Percentiles rank a stretch among this genome's conserved stretches.
Conservation (phyloP, 495 filamentous ascomycete genomes). For the Letharia lupina region DNA sequence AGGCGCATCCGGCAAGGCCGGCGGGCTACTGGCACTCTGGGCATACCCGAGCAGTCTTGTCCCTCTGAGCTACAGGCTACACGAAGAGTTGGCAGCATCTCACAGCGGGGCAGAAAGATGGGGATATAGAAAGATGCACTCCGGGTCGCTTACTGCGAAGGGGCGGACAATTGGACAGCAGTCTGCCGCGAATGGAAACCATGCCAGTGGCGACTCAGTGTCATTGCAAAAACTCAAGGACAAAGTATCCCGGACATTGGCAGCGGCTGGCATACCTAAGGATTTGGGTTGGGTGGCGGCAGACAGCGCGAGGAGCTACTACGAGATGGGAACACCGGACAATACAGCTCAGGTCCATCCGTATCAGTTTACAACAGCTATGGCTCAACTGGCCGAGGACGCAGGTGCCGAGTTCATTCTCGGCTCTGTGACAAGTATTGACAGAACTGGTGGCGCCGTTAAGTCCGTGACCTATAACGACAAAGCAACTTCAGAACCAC, state of each 20-base stretch:
- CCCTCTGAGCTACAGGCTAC: slow-evolving; percentile 75
- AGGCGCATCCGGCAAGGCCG: slow-evolving; percentile 91
- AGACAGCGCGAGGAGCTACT: slow-evolving; percentile 58
- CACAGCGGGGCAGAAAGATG: slow-evolving; percentile 74
- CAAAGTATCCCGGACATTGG: slow-evolving; percentile 49
- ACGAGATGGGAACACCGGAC: slow-evolving; percentile 70
- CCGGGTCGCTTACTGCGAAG: slow-evolving; percentile 60
- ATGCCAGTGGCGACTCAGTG: slow-evolving; percentile 28
- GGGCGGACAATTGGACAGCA: slow-evolving; percentile 38
- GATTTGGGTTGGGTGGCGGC: slow-evolving; percentile 83
- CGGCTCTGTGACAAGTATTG: slow-evolving; percentile 57
- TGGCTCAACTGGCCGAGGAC: slow-evolving; percentile 70
- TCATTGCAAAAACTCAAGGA: slow-evolving; percentile 65
- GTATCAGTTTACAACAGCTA: slow-evolving; percentile 80
- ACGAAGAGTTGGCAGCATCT: slow-evolving; percentile 74
- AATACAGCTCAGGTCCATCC: slow-evolving; percentile 93
- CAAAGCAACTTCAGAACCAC: slow-evolving; percentile 47
- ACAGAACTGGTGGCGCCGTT: slow-evolving; percentile 45
- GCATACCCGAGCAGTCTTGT: slow-evolving; percentile 84
- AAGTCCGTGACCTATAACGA: slow-evolving; percentile 67
- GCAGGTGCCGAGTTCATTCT: slow-evolving; percentile 64
- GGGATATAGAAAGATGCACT: slow-evolving; percentile 78
- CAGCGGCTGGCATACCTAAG: slow-evolving; percentile 55
- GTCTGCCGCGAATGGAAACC: slow-evolving; percentile 28
- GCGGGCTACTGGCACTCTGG: slow-evolving; percentile 85